phyloP scores from a whole-genome alignment of 106 monocot genomes.

The Allium fistulosum region DNA sequence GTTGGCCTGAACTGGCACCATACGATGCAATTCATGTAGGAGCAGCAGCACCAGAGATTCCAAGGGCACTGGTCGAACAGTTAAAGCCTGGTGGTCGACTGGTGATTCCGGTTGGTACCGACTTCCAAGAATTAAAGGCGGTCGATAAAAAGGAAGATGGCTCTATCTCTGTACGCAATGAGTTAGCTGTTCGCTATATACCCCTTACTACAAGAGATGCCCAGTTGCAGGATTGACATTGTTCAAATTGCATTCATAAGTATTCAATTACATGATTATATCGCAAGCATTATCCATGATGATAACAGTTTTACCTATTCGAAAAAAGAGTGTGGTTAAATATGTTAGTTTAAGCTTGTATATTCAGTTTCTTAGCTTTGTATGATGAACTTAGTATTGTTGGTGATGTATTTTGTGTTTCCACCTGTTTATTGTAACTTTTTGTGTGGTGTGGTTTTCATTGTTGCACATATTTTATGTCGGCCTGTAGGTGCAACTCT shows the following conservation, averaged over 20 bases:
- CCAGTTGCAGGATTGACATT: conserved; percentile 30
- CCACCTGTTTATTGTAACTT: no score
- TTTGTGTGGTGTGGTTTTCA: no score
- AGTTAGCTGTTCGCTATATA: conserved; percentile 75
- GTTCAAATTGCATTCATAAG: not conserved
- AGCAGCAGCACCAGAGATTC: conserved; percentile 74
- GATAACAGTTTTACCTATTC: no score
- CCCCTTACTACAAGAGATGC: conserved; percentile 70
- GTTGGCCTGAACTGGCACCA: conserved; percentile 68
- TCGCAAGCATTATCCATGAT: no score
- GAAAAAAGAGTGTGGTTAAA: no score
- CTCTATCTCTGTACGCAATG: conserved; percentile 29
- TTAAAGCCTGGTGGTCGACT: conserved; percentile 81
- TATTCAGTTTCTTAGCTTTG: no score
- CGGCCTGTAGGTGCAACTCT: no score
- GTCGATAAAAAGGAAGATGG: conserved; percentile 76
- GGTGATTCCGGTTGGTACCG: conserved; percentile 77
- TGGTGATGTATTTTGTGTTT: no score
- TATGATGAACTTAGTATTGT: no score
- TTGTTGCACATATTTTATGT: no score
- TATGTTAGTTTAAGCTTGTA: no score
- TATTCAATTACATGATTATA: no score
- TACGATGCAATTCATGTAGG: conserved; percentile 89
- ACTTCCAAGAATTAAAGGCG: conserved; percentile 69
- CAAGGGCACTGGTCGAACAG: conserved; percentile 53